Percentiles rank a stretch among this genome's conserved stretches.
These are phyloP conservation scores for Suillus placidus DNA, from an alignment of 768 basidiomycete genomes.

Conservation along the genomic window DNA sequence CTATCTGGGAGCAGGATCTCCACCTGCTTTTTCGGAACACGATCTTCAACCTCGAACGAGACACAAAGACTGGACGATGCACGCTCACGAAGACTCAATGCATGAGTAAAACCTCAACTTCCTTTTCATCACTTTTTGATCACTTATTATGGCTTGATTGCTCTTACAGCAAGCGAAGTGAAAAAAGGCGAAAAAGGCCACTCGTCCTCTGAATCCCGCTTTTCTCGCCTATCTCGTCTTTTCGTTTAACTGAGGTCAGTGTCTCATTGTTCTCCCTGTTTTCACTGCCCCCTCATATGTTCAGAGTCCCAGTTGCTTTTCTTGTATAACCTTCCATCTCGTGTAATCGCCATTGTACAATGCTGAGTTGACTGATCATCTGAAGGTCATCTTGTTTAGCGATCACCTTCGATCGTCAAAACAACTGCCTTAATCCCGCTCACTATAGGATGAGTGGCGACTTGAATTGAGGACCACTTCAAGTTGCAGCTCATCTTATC, in stretches of 20 bases:
- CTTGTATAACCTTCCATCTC: background rate
- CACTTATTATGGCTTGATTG: too few relatives aligned
- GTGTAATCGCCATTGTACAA: background rate
- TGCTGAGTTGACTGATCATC: background rate
- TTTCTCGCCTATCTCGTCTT: too few relatives aligned
- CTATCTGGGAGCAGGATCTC: constrained; percentile 2
- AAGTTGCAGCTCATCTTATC: background rate
- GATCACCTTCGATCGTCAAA: background rate
- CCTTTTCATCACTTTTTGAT: too few relatives aligned
- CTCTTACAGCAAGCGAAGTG: too few relatives aligned
- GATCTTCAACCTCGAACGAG: background rate
- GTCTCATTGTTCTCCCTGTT: background rate
- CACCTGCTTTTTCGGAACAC: background rate
- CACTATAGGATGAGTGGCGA: background rate
- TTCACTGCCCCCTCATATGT: background rate
- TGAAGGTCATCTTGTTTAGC: background rate
- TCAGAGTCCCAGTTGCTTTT: background rate
- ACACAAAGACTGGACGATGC: background rate
- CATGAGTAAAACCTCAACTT: too few relatives aligned
- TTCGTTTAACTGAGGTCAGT: background rate
- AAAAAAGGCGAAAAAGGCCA: too few relatives aligned
- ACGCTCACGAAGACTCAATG: background rate
- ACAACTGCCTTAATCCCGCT: background rate
- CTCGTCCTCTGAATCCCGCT: too few relatives aligned
- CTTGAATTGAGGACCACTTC: background rate